phyloP scores from a whole-genome alignment of 257 asterid species.

The Capsicum baccatum region DNA sequence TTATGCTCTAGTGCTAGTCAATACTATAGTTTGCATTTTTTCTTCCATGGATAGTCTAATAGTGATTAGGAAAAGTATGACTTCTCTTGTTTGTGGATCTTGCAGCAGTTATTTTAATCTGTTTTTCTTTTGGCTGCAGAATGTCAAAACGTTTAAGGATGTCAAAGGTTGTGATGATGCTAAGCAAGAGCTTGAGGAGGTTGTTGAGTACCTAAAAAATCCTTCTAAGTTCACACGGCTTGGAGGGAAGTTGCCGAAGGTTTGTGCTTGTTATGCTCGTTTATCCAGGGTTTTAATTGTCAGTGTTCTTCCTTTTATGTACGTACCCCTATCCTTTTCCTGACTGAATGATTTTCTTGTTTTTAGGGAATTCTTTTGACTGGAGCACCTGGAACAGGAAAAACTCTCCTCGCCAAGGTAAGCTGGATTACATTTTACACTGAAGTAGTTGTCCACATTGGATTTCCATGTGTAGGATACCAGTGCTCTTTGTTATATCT shows the following conservation, averaged over 20 bases:
- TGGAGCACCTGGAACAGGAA: conserved; percentile 99
- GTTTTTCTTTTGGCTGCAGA: conserved; percentile 55
- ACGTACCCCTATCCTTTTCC: neutral
- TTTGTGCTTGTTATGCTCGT: conserved; percentile 40
- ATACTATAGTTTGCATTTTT: conserved; percentile 23
- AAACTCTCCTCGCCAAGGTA: conserved; percentile 96
- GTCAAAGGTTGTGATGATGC: conserved; percentile 99
- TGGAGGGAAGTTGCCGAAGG: conserved; percentile 99
- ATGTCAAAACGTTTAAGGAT: conserved; percentile 95
- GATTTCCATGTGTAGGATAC: conserved; percentile 11
- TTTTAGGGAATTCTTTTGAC: conserved; percentile 97
- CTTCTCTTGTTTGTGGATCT: neutral
- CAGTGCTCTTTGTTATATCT: conserved; percentile 7
- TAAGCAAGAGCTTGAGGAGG: conserved; percentile 99
- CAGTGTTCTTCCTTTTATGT: conserved; percentile 26
- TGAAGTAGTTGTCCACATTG: conserved; percentile 13
- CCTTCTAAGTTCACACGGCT: conserved; percentile 92
- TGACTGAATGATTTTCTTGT: conserved; percentile 21
- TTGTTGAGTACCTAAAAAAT: conserved; percentile 91
- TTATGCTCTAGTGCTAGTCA: neutral
- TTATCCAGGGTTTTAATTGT: conserved; percentile 16
- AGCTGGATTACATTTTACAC: conserved; percentile 24
- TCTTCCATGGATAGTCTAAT: neutral
- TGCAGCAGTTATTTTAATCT: neutral
- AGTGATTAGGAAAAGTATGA: conserved; percentile 10